Percentiles rank a stretch among this genome's conserved stretches.
Conservation (phyloP, 306 rosid genomes). For the Vicia sativa region DNA sequence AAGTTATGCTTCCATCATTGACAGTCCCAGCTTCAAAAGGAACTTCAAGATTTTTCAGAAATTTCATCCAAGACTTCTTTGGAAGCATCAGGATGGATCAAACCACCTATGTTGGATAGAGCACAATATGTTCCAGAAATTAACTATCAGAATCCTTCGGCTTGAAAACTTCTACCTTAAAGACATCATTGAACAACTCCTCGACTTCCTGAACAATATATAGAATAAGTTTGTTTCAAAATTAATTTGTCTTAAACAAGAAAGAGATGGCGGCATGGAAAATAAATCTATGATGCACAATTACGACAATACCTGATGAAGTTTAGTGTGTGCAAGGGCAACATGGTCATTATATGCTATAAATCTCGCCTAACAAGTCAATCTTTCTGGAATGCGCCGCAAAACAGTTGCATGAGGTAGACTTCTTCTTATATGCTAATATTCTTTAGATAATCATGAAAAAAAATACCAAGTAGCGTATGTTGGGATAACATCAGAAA, state of each 20-base stretch:
- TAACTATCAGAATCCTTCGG: neutral
- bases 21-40: neutral
- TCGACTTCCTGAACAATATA: neutral
- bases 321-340: neutral
- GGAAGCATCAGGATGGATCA: neutral
- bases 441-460: neutral
- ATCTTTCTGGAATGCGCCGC: neutral
- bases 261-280: neutral
- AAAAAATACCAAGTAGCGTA: constrained; percentile 16
- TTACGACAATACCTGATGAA: neutral
- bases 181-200: neutral
- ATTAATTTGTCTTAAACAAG: no score
- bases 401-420: neutral
- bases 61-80: neutral
- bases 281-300: neutral
- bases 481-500: constrained; percentile 4
- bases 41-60: neutral
- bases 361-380: neutral
- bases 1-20: neutral
- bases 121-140: neutral
- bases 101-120: neutral
- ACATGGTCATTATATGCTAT: constrained; percentile 3
- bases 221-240: no score
- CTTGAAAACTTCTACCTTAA: neutral
- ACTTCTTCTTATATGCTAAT: neutral